phyloP scores from a whole-genome alignment of 228 moss, liverwort and hornwort genomes.

The Sphagnum fallax region DNA sequence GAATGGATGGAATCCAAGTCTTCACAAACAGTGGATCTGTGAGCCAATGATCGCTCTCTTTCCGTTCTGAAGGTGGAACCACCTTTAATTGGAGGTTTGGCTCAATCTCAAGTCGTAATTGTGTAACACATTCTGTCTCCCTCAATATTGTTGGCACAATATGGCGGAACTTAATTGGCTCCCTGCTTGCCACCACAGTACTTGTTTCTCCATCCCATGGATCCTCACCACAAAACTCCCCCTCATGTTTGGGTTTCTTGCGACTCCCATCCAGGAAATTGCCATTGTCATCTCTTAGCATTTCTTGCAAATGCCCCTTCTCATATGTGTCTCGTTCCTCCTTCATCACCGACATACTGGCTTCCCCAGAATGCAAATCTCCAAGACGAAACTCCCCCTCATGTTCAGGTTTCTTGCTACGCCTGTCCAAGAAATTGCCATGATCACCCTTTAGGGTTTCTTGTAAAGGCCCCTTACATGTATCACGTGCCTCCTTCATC shows the following conservation, averaged over 20 bases:
- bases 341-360: too few species aligned
- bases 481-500: too few species aligned
- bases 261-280: background rate
- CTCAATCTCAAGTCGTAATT: slow-evolving; percentile 50
- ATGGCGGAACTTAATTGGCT: slow-evolving; percentile 19
- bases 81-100: slow-evolving; percentile 26
- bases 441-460: too few species aligned
- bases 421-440: too few species aligned
- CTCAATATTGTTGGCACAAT: slow-evolving; percentile 20
- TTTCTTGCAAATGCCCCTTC: too few species aligned
- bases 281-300: too few species aligned
- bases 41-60: slow-evolving; percentile 42
- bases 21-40: slow-evolving; percentile 39
- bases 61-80: slow-evolving; percentile 25
- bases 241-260: background rate
- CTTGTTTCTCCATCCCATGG: background rate
- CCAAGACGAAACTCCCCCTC: too few species aligned
- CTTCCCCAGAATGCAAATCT: too few species aligned
- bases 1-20: slow-evolving; percentile 35
- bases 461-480: too few species aligned
- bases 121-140: slow-evolving; percentile 15
- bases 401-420: too few species aligned
- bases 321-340: too few species aligned
- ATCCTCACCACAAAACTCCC: too few species aligned
- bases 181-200: background rate